Conservation (phyloP, 768 basidiomycete species). For the Fomitopsis pulvina region DNA sequence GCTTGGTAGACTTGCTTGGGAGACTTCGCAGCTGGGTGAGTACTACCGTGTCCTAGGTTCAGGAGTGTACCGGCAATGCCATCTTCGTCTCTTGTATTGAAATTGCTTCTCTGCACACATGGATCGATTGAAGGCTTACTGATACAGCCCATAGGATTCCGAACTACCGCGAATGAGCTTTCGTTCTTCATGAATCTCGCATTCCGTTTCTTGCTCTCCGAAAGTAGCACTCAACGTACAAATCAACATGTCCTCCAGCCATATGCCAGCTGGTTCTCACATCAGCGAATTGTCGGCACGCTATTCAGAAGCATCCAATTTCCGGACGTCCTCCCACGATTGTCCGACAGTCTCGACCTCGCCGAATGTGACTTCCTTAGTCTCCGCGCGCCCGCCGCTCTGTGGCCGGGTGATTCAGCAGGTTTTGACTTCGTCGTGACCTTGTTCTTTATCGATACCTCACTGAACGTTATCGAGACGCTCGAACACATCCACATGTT, state of each 20-base stretch:
- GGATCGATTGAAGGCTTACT: background rate
- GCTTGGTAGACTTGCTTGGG: constrained; percentile 61
- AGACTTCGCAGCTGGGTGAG: constrained; percentile 54
- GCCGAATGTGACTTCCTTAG: constrained; percentile 52
- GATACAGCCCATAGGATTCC: constrained; percentile 37
- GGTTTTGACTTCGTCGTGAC: constrained; percentile 54
- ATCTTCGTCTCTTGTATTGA: background rate
- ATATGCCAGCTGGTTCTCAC: constrained; percentile 65
- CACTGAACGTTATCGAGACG: constrained; percentile 27
- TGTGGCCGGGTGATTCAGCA: background rate
- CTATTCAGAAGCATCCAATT: constrained; percentile 49
- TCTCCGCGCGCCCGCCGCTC: constrained; percentile 2
- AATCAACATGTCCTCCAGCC: constrained; percentile 52
- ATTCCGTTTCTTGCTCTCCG: constrained; percentile 50
- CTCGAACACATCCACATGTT: constrained; percentile 51
- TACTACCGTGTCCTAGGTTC: background rate
- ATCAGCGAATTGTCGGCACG: constrained; percentile 44
- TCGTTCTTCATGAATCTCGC: constrained; percentile 63
- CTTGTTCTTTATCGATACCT: constrained; percentile 38
- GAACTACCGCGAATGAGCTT: constrained; percentile 55
- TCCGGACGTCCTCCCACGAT: constrained; percentile 55
- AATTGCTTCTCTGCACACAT: background rate
- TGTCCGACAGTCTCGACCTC: constrained; percentile 36
- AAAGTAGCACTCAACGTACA: constrained; percentile 30
- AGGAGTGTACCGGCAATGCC: background rate